Base-by-base conservation (phyloP, 106 monocot genomes). In the Platanthera zijinensis region DNA sequence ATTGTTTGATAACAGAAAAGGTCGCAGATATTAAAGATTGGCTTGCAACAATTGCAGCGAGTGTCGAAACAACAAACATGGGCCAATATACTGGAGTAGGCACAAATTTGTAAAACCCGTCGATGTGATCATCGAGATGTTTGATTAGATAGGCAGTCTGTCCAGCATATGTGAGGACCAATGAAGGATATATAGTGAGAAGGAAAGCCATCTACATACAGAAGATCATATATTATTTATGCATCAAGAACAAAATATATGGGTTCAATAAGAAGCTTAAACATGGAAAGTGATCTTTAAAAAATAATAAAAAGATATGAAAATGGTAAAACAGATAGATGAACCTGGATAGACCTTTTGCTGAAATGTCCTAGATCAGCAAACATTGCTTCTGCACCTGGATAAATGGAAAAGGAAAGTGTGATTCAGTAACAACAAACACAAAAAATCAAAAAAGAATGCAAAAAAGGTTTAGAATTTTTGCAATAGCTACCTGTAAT, bases 341-440 rank as follows among this genome's bases (percentile, higher is more conserved):
- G 52, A 18, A 93, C 93, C 90, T 93, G 90, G 80, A 94, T 94
- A 46, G 94, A 89, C 74, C 84, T 79, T 84, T 85, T 91, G 79
- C 85, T 94, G 85, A 94, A 94, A 84, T 94, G 94, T 51, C 94
- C 94, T 32, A 94, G 85, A 84, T 94, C 94, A 57, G 94, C 94
- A 82, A 94, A 91, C 90, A 89, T 94, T 18, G 94, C 94, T 80
- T 94, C 94, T 1, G 89, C 83, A 74, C 94, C 94, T 95, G 72
- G 30, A 48, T 71, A 18, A 39, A 56, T 14, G 15, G 32, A 10
- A 52, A n/a, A 66, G 4, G 12, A 22, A 71, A 39, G 39, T 3
- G 39, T 3, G 39, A 39, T 39, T 39, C 39, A 39, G 1, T 39
- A 39, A 39, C 39, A 39, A 39, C 39, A 39, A 39, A 39, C 39